Evolutionary conservation across 1,139 yeast species (phyloP).

Genomic region (Martiniozyma asiatica): DNA sequence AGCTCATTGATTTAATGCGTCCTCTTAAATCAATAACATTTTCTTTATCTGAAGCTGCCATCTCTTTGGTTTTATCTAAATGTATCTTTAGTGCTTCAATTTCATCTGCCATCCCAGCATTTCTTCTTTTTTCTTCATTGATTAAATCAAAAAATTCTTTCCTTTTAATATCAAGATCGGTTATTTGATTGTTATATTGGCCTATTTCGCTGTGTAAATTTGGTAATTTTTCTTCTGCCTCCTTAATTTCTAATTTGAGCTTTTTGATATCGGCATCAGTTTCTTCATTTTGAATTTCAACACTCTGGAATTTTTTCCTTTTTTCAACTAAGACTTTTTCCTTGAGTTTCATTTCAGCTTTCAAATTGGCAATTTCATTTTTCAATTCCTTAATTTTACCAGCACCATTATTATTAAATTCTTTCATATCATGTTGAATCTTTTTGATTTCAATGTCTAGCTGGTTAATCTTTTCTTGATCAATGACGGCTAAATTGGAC

Average conservation of each 20-base stretch:
- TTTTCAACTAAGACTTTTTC: conserved; percentile 33
- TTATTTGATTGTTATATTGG: conserved; percentile 28
- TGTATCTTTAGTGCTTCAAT: conserved; percentile 48
- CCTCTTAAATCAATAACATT: too few species aligned
- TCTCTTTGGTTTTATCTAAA: conserved; percentile 35
- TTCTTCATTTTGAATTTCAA: conserved; percentile 67
- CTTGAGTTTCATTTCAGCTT: conserved; percentile 27
- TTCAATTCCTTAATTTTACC: conserved; percentile 64
- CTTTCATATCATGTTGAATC: conserved; percentile 70
- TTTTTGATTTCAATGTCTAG: conserved; percentile 31
- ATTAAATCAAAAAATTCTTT: conserved; percentile 31
- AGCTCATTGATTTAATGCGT: neutral
- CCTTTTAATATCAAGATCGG: conserved; percentile 24
- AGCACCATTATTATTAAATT: conserved; percentile 71
- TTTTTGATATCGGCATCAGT: conserved; percentile 42
- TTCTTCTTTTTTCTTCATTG: conserved; percentile 50
- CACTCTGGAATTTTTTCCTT: conserved; percentile 47
- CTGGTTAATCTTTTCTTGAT: conserved; percentile 14
- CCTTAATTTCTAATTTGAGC: conserved; percentile 40
- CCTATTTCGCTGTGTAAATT: conserved; percentile 22
- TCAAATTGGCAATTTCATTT: conserved; percentile 35
- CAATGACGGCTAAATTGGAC: conserved; percentile 19
- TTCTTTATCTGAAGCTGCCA: too few species aligned
- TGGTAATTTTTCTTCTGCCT: conserved; percentile 28
- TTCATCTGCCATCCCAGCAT: conserved; percentile 70